A percentile compares a stretch with the other conserved stretches of the same genome.
Conservation (phyloP, 83 land plant species). For the Thuja plicata region DNA sequence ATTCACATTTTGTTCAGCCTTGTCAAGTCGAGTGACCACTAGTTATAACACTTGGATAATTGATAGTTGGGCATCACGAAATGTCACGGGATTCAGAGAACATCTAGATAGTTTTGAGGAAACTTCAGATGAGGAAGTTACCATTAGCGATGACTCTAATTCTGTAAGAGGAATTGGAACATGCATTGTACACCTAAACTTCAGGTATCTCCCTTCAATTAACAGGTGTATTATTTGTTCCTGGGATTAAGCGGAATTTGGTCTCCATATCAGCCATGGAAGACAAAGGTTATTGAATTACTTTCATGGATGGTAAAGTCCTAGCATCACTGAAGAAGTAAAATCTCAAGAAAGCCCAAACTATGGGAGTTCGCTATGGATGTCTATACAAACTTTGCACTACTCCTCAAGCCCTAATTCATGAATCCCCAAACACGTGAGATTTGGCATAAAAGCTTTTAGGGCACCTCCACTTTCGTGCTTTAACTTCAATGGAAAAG, state of each 20-base stretch:
- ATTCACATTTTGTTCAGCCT: too few species aligned
- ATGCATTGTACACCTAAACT: background rate
- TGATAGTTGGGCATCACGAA: background rate
- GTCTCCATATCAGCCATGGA: background rate
- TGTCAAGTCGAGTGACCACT: too few species aligned
- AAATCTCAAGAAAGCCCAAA: background rate
- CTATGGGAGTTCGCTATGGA: background rate
- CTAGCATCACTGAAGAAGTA: background rate
- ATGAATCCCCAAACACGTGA: too few species aligned
- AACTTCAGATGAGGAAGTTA: background rate
- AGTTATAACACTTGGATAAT: background rate
- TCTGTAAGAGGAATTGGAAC: background rate
- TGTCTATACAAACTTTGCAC: background rate
- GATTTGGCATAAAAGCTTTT: background rate
- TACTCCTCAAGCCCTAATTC: too few species aligned
- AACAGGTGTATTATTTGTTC: background rate
- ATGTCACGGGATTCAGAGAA: background rate
- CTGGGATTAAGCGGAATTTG: background rate
- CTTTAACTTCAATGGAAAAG: too few species aligned
- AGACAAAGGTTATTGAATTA: background rate
- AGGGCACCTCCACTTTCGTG: background rate
- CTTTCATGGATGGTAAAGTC: background rate
- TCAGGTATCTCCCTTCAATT: background rate
- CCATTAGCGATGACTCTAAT: background rate
- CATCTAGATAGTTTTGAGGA: background rate